These are phyloP conservation scores for Dichomitus squalens DNA, from an alignment of 1,284 basidiomycete species.

Conservation along the genomic window DNA sequence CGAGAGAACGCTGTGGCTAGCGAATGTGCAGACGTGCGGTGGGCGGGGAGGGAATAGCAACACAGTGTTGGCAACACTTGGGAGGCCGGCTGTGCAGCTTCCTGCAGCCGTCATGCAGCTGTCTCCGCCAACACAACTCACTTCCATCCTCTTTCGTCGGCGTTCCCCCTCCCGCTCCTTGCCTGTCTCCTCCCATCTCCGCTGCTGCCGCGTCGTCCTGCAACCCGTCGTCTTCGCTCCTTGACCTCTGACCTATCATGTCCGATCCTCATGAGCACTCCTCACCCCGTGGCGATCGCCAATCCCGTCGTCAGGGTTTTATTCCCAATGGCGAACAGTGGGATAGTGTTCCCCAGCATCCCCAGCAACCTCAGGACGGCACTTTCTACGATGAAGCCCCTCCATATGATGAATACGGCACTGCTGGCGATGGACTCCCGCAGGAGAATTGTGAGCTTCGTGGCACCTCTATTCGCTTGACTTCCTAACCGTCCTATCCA, in stretches of 20 bases:
- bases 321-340: conserved; percentile 21
- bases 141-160: not conserved
- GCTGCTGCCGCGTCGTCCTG: too few species aligned
- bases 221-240: not conserved
- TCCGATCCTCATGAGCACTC: conserved; percentile 19
- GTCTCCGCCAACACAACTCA: not conserved
- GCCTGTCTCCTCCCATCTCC: not conserved
- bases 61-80: too few species aligned
- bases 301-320: conserved; percentile 24
- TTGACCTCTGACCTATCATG: conserved; percentile 16
- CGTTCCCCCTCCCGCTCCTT: not conserved
- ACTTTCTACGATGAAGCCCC: conserved; percentile 1
- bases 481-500: conserved; percentile 11
- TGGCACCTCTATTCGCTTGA: not conserved
- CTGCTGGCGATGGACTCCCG: conserved; percentile 2
- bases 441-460: conserved; percentile 25
- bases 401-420: conserved; percentile 6
- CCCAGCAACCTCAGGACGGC: conserved; percentile 14
- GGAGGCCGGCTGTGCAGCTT: not conserved
- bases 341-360: conserved; percentile 5
- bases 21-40: too few species aligned
- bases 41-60: too few species aligned
- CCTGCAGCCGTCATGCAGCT: not conserved
- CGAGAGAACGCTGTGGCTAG: too few species aligned
- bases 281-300: conserved; percentile 17